These are phyloP conservation scores for Aureobasidium namibiae DNA, from an alignment of 2,329 filamentous ascomycete species.

Conservation along the genomic window DNA sequence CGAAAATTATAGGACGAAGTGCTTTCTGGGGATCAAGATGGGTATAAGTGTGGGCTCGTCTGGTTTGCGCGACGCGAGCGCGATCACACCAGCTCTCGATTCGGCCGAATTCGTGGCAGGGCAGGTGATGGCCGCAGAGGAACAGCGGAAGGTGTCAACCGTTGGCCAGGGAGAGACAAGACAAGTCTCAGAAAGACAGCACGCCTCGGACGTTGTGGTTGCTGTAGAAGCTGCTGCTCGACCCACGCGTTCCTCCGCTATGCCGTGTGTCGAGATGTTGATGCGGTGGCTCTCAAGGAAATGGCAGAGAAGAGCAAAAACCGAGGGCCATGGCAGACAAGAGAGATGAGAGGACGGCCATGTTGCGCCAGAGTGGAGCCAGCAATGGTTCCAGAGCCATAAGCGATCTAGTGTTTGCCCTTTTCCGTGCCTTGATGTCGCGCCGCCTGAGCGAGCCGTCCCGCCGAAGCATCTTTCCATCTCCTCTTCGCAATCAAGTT, in stretches of 20 bases:
- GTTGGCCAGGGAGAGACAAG: constrained; percentile 5
- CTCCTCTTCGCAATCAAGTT: constrained; percentile 7
- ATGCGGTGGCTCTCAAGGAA: not conserved
- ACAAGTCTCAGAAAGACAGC: not conserved
- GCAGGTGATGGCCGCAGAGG: constrained; percentile 4
- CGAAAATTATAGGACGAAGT: not conserved
- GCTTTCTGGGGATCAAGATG: not conserved
- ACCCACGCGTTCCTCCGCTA: not conserved
- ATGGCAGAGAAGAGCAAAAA: not conserved
- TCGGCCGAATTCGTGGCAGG: constrained; percentile 9
- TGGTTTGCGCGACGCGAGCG: constrained; percentile 9
- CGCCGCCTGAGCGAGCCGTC: constrained; percentile 5
- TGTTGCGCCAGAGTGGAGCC: constrained; percentile 11
- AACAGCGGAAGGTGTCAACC: constrained; percentile 5
- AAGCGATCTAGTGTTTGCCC: constrained; percentile 8
- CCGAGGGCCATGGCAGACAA: not conserved
- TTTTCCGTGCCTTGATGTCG: not conserved
- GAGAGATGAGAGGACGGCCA: not conserved
- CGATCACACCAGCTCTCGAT: constrained; percentile 5
- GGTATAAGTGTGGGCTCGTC: constrained; percentile 1
- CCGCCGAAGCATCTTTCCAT: constrained; percentile 2
- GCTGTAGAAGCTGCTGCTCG: not conserved
- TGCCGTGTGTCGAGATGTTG: not conserved
- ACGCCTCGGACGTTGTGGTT: not conserved
- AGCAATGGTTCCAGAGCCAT: not conserved